Conservation (phyloP, 1,284 basidiomycete genomes). For the Irpex sp. region DNA sequence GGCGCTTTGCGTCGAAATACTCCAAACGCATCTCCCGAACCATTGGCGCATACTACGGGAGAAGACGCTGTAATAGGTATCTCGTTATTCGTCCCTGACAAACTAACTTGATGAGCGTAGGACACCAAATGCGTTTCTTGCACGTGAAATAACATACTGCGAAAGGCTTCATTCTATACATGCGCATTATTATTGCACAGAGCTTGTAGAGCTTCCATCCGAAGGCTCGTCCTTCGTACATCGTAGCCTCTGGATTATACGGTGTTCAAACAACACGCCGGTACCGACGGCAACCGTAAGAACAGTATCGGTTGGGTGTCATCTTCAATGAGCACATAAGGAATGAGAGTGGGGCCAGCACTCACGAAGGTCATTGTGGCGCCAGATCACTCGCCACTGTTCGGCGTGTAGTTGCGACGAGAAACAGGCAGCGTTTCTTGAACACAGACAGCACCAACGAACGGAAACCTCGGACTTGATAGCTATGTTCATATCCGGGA, state of each 20-base stretch:
- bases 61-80: not conserved
- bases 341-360: not conserved
- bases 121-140: too few species aligned
- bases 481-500: not conserved
- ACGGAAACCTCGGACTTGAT: not conserved
- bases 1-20: not conserved
- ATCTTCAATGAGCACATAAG: not conserved
- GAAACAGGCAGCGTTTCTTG: not conserved
- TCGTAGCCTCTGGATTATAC: not conserved
- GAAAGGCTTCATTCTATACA: too few species aligned
- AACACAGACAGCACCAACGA: not conserved
- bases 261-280: not conserved
- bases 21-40: not conserved
- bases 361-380: not conserved
- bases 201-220: not conserved
- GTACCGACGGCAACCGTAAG: not conserved
- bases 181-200: not conserved
- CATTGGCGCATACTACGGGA: not conserved
- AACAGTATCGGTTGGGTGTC: not conserved
- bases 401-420: not conserved
- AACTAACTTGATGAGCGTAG: not conserved
- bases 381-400: not conserved
- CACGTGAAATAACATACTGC: not conserved
- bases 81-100: not conserved
- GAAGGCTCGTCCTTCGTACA: not conserved